These are phyloP conservation scores for Populus trichocarpa DNA, from an alignment of 441 rosid genomes.

Conservation along the genomic window DNA sequence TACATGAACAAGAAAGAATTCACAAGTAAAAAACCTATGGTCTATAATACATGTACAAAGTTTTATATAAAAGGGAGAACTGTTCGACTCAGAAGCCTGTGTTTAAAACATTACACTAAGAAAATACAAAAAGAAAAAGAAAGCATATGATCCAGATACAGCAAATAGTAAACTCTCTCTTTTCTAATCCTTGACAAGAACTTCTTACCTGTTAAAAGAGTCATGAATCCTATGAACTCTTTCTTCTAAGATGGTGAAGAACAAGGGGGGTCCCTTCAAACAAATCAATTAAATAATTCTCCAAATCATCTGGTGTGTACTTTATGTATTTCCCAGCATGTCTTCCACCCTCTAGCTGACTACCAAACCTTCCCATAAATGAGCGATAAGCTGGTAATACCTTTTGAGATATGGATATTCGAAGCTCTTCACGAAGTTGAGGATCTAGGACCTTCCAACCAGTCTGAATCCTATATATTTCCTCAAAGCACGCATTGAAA, in stretches of 20 bases:
- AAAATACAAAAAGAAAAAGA: constrained; percentile 28
- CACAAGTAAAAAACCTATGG: constrained; percentile 11
- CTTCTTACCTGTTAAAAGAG: constrained; percentile 34
- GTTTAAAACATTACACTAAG: constrained; percentile 13
- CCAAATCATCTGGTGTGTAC: constrained; percentile 90
- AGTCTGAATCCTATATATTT: constrained; percentile 80
- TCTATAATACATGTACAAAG: constrained; percentile 45
- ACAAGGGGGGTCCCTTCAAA: constrained; percentile 84
- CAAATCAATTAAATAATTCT: constrained; percentile 67
- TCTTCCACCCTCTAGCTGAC: constrained; percentile 80
- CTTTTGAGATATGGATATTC: constrained; percentile 85
- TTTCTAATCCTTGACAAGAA: constrained; percentile 19
- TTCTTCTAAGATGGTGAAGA: constrained; percentile 78
- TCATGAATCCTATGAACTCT: constrained; percentile 43
- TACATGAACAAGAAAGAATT: not conserved
- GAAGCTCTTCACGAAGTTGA: constrained; percentile 94
- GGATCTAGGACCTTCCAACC: constrained; percentile 95
- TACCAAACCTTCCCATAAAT: constrained; percentile 74
- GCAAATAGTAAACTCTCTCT: constrained; percentile 20
- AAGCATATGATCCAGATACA: constrained; percentile 31
- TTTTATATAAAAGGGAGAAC: constrained; percentile 23
- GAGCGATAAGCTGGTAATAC: constrained; percentile 91
- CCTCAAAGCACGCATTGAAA: constrained; percentile 90
- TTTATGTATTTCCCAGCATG: constrained; percentile 88
- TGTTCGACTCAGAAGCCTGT: constrained; percentile 32